phyloP scores from a whole-genome alignment of 495 filamentous ascomycete genomes.

The Daldinia grandis region DNA sequence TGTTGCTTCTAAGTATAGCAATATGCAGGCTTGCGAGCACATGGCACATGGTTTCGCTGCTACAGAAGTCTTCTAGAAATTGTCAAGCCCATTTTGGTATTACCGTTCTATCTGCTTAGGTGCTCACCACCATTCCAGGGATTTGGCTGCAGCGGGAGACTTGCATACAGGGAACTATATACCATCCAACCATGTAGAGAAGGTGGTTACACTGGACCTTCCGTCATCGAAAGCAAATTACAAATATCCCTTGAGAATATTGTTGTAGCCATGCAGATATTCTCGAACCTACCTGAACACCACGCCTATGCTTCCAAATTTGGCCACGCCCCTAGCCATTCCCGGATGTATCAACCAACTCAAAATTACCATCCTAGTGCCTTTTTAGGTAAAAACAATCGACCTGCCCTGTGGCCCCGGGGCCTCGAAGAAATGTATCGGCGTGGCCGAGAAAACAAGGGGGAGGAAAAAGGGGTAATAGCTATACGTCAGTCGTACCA shows the following conservation, averaged over 20 bases:
- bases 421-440: conserved; percentile 4
- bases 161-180: conserved; percentile 26
- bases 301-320: conserved; percentile 38
- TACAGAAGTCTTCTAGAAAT: conserved; percentile 43
- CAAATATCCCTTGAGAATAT: conserved; percentile 13
- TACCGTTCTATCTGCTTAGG: conserved; percentile 14
- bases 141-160: conserved; percentile 13
- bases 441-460: background rate
- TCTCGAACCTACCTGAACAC: conserved; percentile 29
- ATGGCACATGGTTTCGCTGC: conserved; percentile 25
- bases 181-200: conserved; percentile 9
- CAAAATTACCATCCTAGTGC: conserved; percentile 8
- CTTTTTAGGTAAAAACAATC: conserved; percentile 12
- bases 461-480: background rate
- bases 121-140: conserved; percentile 18
- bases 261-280: conserved; percentile 3
- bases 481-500: background rate
- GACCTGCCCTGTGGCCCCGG: background rate
- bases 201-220: background rate
- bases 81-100: background rate
- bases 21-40: conserved; percentile 33
- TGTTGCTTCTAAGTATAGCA: conserved; percentile 37
- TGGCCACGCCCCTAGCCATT: conserved; percentile 14
- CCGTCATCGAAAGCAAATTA: conserved; percentile 8
- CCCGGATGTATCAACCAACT: background rate